A percentile compares a stretch with the other conserved stretches of the same genome.
phyloP scores from a whole-genome alignment of 2,329 filamentous ascomycete species.

The Penicillium sclerotigenum region DNA sequence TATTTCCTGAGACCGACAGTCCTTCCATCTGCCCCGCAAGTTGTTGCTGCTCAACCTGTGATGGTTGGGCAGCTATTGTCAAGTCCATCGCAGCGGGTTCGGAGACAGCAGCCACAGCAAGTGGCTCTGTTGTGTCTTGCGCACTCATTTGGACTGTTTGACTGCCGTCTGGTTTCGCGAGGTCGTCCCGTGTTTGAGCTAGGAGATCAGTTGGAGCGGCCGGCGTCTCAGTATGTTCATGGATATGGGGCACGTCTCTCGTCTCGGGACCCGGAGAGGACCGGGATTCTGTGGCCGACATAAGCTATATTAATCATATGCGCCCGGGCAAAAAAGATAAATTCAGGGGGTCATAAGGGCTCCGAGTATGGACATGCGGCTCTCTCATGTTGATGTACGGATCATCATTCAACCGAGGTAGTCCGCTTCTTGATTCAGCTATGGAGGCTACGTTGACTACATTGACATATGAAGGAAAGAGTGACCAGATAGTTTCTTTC shows the following conservation, averaged over 20 bases:
- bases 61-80: constrained; percentile 8
- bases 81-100: constrained; percentile 3
- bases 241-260: constrained; percentile 22
- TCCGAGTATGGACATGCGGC: constrained; percentile 20
- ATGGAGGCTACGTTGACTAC: background rate
- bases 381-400: constrained; percentile 31
- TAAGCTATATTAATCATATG: constrained; percentile 46
- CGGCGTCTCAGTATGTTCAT: constrained; percentile 26
- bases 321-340: constrained; percentile 13
- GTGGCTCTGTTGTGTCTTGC: constrained; percentile 6
- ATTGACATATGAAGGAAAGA: background rate
- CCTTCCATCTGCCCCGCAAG: constrained; percentile 31
- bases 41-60: constrained; percentile 19
- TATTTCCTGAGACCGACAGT: constrained; percentile 30
- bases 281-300: constrained; percentile 33
- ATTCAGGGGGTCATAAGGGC: constrained; percentile 8
- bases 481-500: background rate
- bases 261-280: constrained; percentile 24
- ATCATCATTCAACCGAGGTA: constrained; percentile 36
- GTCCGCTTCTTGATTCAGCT: constrained; percentile 6
- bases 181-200: constrained; percentile 20
- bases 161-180: constrained; percentile 10
- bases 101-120: background rate
- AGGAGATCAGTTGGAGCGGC: constrained; percentile 20
- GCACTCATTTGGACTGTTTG: constrained; percentile 15